A percentile compares a stretch with the other conserved stretches of the same genome.
phyloP scores from a whole-genome alignment of 306 rosid species.

The Trifolium dubium region DNA sequence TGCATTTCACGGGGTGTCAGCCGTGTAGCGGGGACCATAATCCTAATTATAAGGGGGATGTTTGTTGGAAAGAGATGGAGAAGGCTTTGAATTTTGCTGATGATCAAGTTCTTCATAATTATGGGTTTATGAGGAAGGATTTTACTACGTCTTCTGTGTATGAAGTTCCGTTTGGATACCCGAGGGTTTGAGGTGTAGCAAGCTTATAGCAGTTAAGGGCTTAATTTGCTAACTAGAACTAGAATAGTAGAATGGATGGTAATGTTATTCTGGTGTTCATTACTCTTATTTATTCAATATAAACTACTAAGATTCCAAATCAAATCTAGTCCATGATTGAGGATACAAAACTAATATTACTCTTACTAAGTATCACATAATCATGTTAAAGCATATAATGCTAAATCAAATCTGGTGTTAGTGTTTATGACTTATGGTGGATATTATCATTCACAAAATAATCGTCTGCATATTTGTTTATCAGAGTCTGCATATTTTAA shows the following conservation, averaged over 20 bases:
- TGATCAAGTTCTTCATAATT: slow-evolving; percentile 67
- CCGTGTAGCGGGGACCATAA: slow-evolving; percentile 80
- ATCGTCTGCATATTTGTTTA: too few relatives aligned
- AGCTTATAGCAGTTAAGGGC: not conserved
- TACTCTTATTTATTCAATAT: too few relatives aligned
- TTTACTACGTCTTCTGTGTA: not conserved
- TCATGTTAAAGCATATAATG: not conserved
- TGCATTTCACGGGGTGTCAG: slow-evolving; percentile 83
- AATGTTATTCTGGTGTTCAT: too few relatives aligned
- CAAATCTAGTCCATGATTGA: not conserved
- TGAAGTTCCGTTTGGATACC: slow-evolving; percentile 2
- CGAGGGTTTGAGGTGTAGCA: not conserved
- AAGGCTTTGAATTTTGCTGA: slow-evolving; percentile 70
- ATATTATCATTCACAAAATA: too few relatives aligned
- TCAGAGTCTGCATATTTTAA: too few relatives aligned
- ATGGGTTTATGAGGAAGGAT: slow-evolving; percentile 3
- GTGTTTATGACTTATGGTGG: too few relatives aligned
- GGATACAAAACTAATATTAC: too few relatives aligned
- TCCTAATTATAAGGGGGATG: slow-evolving; percentile 45
- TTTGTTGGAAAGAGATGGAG: slow-evolving; percentile 72
- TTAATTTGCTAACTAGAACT: not conserved
- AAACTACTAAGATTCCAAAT: not conserved
- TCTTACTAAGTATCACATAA: not conserved
- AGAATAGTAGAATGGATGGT: too few relatives aligned
- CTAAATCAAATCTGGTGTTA: too few relatives aligned